These are phyloP conservation scores for Pseudogymnoascus sp. DNA, from an alignment of 2,329 filamentous ascomycete species.

Conservation along the genomic window DNA sequence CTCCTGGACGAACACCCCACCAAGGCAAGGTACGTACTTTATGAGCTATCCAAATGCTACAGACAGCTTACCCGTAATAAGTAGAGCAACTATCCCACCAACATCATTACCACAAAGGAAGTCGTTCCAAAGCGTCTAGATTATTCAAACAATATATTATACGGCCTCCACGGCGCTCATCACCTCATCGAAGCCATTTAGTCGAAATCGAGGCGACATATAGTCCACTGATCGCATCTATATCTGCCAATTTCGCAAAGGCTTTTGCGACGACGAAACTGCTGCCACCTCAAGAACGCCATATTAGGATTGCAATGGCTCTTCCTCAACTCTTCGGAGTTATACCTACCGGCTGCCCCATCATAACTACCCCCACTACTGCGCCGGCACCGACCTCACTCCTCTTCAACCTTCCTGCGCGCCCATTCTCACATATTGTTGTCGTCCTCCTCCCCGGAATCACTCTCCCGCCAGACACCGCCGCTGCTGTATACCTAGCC, in stretches of 20 bases:
- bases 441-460: constrained; percentile 81
- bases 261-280: neutral
- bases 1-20: neutral
- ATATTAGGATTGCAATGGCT: constrained; percentile 8
- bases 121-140: neutral
- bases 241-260: neutral
- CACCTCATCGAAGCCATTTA: neutral
- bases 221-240: neutral
- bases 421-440: constrained; percentile 69
- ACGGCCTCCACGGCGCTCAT: neutral
- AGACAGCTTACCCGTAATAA: neutral
- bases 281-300: neutral
- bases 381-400: constrained; percentile 47
- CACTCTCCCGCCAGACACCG: constrained; percentile 63
- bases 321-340: constrained; percentile 43
- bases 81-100: neutral
- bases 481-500: constrained; percentile 85
- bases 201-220: neutral
- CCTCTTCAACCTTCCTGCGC: constrained; percentile 43
- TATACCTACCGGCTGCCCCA: constrained; percentile 51
- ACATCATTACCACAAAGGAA: neutral
- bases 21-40: neutral
- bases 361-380: constrained; percentile 47
- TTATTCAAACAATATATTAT: neutral
- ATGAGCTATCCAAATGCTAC: neutral